These are phyloP conservation scores for Hymenoscyphus infarciens DNA, from an alignment of 2,329 filamentous ascomycete genomes.

Conservation along the genomic window DNA sequence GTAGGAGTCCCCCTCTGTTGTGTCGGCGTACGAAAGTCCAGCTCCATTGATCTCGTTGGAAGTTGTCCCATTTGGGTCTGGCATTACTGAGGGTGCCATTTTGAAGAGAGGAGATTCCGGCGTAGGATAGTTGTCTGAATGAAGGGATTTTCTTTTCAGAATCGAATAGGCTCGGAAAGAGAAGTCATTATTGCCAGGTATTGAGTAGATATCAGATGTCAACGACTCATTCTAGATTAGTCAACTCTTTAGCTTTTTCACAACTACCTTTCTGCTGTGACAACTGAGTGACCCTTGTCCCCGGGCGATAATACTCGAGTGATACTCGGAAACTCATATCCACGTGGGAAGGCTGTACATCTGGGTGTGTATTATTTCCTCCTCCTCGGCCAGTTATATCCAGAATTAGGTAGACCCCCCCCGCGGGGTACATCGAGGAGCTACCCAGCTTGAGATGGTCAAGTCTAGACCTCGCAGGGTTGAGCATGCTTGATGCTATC, in stretches of 20 bases:
- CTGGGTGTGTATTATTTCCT: neutral
- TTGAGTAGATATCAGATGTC: neutral
- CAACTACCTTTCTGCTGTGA: neutral
- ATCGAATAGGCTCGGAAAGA: neutral
- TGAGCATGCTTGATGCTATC: too few relatives aligned
- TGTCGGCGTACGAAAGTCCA: constrained; percentile 2
- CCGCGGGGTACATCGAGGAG: too few relatives aligned
- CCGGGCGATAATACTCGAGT: constrained; percentile 1
- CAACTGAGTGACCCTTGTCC: neutral
- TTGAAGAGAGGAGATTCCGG: neutral
- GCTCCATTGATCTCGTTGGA: constrained; percentile 11
- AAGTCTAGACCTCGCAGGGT: neutral
- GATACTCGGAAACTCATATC: constrained; percentile 13
- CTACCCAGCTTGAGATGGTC: neutral
- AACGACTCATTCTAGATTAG: neutral
- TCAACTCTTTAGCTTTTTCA: constrained; percentile 3
- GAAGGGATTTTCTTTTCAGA: constrained; percentile 7
- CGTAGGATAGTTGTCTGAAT: neutral
- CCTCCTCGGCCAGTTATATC: neutral
- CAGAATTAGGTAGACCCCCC: neutral
- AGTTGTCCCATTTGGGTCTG: constrained; percentile 8
- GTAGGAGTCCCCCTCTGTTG: constrained; percentile 10
- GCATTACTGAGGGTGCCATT: constrained; percentile 19
- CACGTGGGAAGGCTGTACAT: neutral
- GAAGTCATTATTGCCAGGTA: neutral